phyloP scores from a whole-genome alignment of 2,329 filamentous ascomycete genomes.

The Hirsutella minnesotensis region DNA sequence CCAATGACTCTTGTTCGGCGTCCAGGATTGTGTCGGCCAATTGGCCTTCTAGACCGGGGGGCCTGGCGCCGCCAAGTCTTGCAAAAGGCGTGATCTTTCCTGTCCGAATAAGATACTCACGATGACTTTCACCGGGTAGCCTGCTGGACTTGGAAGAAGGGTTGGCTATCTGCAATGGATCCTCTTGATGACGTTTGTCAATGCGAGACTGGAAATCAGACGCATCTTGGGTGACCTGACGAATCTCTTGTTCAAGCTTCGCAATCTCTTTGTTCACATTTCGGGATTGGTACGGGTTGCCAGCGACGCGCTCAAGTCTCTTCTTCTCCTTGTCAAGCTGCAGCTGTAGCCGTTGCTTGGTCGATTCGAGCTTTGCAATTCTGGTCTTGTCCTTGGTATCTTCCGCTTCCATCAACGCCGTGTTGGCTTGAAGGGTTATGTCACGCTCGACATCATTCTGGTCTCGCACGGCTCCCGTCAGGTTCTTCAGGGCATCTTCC shows the following conservation, averaged over 20 bases:
- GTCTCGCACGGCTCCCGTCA: slow-evolving; percentile 62
- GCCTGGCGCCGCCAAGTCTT: slow-evolving; percentile 55
- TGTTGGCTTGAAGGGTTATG: slow-evolving; percentile 54
- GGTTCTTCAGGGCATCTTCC: slow-evolving; percentile 44
- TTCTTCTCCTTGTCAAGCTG: slow-evolving; percentile 48
- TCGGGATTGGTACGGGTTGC: slow-evolving; percentile 37
- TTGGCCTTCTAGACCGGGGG: slow-evolving; percentile 51
- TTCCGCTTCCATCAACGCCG: slow-evolving; percentile 47
- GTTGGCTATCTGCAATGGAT: slow-evolving; percentile 28
- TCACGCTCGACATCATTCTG: slow-evolving; percentile 87
- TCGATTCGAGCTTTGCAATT: slow-evolving; percentile 45
- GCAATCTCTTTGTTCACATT: slow-evolving; percentile 55
- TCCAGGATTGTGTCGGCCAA: slow-evolving; percentile 70
- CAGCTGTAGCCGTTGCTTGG: slow-evolving; percentile 45
- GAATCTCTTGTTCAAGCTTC: slow-evolving; percentile 52
- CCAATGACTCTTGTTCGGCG: slow-evolving; percentile 59
- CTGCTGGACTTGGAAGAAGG: slow-evolving; percentile 42
- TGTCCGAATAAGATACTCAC: slow-evolving; percentile 86
- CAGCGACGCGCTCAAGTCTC: slow-evolving; percentile 29
- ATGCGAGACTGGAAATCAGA: slow-evolving; percentile 74
- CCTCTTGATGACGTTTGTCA: slow-evolving; percentile 54
- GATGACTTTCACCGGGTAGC: slow-evolving; percentile 67
- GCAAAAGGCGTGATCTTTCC: slow-evolving; percentile 97
- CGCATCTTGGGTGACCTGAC: slow-evolving; percentile 58
- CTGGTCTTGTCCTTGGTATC: slow-evolving; percentile 51